phyloP scores from a whole-genome alignment of 345 rosid genomes.

The rapeseed (Brassica napus) region Da-Ae NC_063451.1:35135501-35136000 shows the following conservation, averaged over 20 bases:
- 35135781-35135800: constrained; percentile 55
- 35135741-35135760: constrained; percentile 61
- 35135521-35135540: background rate
- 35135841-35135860: constrained; percentile 49
- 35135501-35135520: background rate
- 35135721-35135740: constrained; percentile 60
- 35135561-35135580: constrained; percentile 13
- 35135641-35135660: constrained; percentile 65
- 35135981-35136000: constrained; percentile 76
- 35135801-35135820: constrained; percentile 53
- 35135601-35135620: constrained; percentile 18
- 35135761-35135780: constrained; percentile 54
- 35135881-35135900: constrained; percentile 49
- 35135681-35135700: constrained; percentile 48
- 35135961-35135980: constrained; percentile 80
- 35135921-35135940: constrained; percentile 52
- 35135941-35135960: constrained; percentile 46
- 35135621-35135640: constrained; percentile 36
- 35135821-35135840: constrained; percentile 49
- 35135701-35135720: constrained; percentile 47
- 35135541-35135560: constrained; percentile 11
- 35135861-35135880: constrained; percentile 56
- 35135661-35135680: constrained; percentile 58
- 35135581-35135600: constrained; percentile 28
- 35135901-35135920: constrained; percentile 46